phyloP scores from a whole-genome alignment of 768 basidiomycete species.

The Lepiota subincarnata region DNA sequence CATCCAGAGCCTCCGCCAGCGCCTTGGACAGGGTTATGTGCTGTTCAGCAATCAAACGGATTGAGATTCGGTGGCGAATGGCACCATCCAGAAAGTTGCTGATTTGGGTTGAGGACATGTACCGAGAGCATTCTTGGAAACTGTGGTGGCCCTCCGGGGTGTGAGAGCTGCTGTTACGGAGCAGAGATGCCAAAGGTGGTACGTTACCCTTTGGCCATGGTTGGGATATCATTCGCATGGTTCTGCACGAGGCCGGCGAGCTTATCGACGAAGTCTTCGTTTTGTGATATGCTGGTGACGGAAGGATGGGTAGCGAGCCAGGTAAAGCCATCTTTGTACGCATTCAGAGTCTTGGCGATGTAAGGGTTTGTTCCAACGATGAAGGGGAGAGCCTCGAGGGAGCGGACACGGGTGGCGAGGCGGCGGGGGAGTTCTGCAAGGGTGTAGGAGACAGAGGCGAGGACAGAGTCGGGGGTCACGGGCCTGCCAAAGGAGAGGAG shows the following conservation, averaged over 20 bases:
- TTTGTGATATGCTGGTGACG: slow-evolving; percentile 65
- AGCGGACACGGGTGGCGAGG: slow-evolving; percentile 69
- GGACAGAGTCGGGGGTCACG: slow-evolving; percentile 62
- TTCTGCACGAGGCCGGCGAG: slow-evolving; percentile 69
- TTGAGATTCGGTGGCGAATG: slow-evolving; percentile 82
- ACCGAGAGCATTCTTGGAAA: slow-evolving; percentile 82
- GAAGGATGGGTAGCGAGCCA: slow-evolving; percentile 64
- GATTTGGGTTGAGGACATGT: slow-evolving; percentile 79
- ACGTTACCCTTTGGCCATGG: slow-evolving; percentile 80
- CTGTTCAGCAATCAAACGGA: slow-evolving; percentile 87
- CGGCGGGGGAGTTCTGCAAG: slow-evolving; percentile 75
- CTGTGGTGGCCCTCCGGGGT: slow-evolving; percentile 30
- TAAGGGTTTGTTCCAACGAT: slow-evolving; percentile 90
- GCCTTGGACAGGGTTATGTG: slow-evolving; percentile 82
- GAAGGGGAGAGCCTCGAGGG: slow-evolving; percentile 74
- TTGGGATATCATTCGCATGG: slow-evolving; percentile 86
- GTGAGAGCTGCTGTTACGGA: neutral
- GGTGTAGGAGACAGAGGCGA: slow-evolving; percentile 71
- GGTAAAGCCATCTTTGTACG: slow-evolving; percentile 67
- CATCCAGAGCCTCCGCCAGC: slow-evolving; percentile 36
- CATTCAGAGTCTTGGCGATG: slow-evolving; percentile 64
- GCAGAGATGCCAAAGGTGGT: slow-evolving; percentile 3
- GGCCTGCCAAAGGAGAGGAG: slow-evolving; percentile 76
- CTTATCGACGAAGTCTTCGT: slow-evolving; percentile 60
- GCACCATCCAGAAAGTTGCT: slow-evolving; percentile 78